Conservation (phyloP, 352 stramenopile genomes). For the Phytophthora sojae region DNA sequence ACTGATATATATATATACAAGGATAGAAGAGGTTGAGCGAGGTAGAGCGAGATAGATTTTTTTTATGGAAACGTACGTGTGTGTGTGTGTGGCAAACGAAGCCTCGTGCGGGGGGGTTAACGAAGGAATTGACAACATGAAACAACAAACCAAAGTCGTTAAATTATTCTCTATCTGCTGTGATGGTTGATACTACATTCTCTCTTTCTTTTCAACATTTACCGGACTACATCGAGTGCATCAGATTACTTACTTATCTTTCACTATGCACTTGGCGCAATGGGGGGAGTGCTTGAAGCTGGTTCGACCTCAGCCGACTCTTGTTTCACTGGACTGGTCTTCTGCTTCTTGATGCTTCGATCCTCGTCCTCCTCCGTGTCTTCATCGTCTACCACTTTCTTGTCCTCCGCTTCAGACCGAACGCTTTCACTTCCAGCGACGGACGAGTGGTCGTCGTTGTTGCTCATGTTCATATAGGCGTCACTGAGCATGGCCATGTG, state of each 20-base stretch:
- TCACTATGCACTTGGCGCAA: constrained; percentile 7
- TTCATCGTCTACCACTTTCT: constrained; percentile 7
- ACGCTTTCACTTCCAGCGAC: constrained; percentile 27
- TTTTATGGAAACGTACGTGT: background rate
- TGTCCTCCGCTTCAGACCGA: constrained; percentile 21
- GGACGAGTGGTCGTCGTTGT: constrained; percentile 13
- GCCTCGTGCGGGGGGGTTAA: background rate
- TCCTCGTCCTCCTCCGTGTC: constrained; percentile 9
- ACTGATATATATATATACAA: too few relatives aligned
- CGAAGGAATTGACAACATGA: background rate
- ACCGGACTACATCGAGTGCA: constrained; percentile 15
- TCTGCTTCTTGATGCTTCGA: constrained; percentile 30
- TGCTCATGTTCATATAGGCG: constrained; percentile 36
- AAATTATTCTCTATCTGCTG: constrained; percentile 40
- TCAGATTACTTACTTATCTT: background rate
- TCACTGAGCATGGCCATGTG: constrained; percentile 55
- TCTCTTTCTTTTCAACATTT: constrained; percentile 22
- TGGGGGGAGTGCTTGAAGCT: background rate
- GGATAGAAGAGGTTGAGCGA: background rate
- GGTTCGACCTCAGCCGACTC: constrained; percentile 5
- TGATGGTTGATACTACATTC: background rate
- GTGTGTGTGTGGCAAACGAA: background rate
- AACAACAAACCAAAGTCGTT: constrained; percentile 20
- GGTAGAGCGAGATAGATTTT: background rate
- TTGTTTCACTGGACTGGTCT: constrained; percentile 22